phyloP scores from a whole-genome alignment of 2,329 filamentous ascomycete genomes.

The Cladophialophora psammophila region DNA sequence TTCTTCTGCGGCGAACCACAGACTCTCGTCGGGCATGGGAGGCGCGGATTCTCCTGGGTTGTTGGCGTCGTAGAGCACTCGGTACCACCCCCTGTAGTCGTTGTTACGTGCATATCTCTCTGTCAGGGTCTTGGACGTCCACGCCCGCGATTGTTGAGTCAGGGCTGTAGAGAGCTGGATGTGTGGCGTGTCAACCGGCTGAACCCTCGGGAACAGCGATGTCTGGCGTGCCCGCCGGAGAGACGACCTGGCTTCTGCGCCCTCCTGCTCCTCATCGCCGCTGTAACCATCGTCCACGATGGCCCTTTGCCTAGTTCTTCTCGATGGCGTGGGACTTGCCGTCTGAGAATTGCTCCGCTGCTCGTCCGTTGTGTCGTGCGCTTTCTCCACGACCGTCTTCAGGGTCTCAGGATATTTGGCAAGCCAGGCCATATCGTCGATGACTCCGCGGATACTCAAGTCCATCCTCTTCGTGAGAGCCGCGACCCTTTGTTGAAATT shows the following conservation, averaged over 20 bases:
- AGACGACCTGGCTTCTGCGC: conserved; percentile 47
- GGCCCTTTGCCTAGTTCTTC: conserved; percentile 39
- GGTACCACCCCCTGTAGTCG: conserved; percentile 67
- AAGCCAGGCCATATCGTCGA: conserved; percentile 63
- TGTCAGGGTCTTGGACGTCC: conserved; percentile 40
- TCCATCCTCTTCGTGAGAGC: conserved; percentile 64
- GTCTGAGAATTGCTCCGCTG: conserved; percentile 45
- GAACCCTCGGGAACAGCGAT: conserved; percentile 39
- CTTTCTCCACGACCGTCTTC: conserved; percentile 51
- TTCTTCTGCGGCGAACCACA: conserved; percentile 67
- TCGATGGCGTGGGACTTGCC: conserved; percentile 44
- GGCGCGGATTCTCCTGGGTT: conserved; percentile 61
- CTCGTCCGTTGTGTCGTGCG: conserved; percentile 36
- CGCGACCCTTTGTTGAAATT: conserved; percentile 56
- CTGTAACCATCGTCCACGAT: neutral
- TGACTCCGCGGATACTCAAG: conserved; percentile 62
- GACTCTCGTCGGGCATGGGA: conserved; percentile 62
- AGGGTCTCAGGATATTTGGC: conserved; percentile 55
- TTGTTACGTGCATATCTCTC: conserved; percentile 65
- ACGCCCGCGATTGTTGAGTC: conserved; percentile 36
- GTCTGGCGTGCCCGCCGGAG: conserved; percentile 28
- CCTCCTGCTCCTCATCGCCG: conserved; percentile 45
- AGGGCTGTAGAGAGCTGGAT: conserved; percentile 40
- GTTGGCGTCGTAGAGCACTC: conserved; percentile 67
- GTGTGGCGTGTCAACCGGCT: conserved; percentile 25